Base-by-base conservation (phyloP, 805 yeast species). In the Teunomyces cretensis region DNA sequence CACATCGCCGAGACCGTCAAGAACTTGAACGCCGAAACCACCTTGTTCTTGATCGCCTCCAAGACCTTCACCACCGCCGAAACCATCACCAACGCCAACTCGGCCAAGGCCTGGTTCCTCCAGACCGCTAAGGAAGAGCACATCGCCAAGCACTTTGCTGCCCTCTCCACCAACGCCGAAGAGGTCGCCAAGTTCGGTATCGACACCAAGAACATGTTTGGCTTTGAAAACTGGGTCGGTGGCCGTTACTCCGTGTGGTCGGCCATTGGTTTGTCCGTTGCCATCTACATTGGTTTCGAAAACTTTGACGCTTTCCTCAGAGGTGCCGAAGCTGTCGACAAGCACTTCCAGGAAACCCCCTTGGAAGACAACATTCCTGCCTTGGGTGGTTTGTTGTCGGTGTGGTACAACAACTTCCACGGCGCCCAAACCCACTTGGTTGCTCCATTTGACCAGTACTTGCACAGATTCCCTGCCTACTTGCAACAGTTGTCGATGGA, bases 211-310 rank as follows among this genome's bases (percentile, higher is more conserved):
- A 94, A 94, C 79, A 94, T 94, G 99, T 94, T 94, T 72, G 98
- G 96, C 53, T 94, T 94, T 62, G 97, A 91, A 70, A 85, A 76
- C 74, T 94, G 99, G 99, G 99, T 94, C 54, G 99, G 99, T 64
- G 99, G 99, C 66, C 86, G 99, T 73, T 94, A 94, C 84, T 94
- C 99, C n/a, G 99, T 94, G 51, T 94, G 99, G 99, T 88, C 96
- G 35, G 95, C 99, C 52, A 94, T 94, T 68, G 99, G 99, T 51
- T 81, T 94, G 58, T 88, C 97, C 24, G 92, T 94, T 52, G 96
- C 96, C 59, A 74, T 94, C 57, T 94, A 86, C 81, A 85, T 94
- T 67, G 99, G 99, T 55, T 94, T 67, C 69, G 98, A 94, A 53
- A 88, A 90, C 80, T 94, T 94, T 62, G 92, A 88, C 53, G 79